Evolutionary conservation across 2,329 filamentous ascomycete species (phyloP).

Genomic region (Colletotrichum endophyticum): DNA sequence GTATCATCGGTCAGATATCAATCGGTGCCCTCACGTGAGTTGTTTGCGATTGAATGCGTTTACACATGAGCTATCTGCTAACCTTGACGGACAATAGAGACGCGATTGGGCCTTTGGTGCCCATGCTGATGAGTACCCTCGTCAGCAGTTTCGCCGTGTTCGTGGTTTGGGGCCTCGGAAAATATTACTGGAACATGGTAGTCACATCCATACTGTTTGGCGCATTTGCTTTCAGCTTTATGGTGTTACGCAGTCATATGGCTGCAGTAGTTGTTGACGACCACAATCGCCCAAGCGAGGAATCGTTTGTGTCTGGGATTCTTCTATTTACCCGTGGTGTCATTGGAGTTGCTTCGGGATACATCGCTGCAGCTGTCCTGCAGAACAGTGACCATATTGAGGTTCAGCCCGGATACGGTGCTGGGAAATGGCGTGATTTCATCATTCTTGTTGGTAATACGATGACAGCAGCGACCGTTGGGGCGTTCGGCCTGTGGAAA

Average conservation of each 20-base stretch:
- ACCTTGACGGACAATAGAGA: background rate
- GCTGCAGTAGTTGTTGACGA: background rate
- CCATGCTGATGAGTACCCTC: background rate
- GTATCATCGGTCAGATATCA: background rate
- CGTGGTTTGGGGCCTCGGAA: background rate
- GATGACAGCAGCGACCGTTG: background rate
- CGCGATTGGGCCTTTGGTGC: background rate
- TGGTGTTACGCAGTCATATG: conserved; percentile 3
- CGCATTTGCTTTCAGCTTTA: conserved; percentile 4
- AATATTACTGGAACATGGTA: background rate
- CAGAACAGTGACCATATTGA: background rate
- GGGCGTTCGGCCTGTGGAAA: background rate
- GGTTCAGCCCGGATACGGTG: background rate
- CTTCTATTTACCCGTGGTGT: background rate
- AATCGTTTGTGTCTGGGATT: background rate
- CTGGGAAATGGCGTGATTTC: background rate
- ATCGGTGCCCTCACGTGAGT: background rate
- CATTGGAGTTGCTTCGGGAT: background rate
- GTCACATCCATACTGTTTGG: background rate
- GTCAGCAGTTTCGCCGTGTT: background rate
- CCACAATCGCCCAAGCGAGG: background rate
- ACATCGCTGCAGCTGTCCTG: background rate
- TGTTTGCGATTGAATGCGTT: rapidly evolving
- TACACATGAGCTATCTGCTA: background rate
- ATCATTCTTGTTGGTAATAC: background rate